Evolutionary conservation across 495 filamentous ascomycete species (phyloP), one percentile per base, ranked within the genome.

Genomic region (Penicillium antarcticum): DNA sequence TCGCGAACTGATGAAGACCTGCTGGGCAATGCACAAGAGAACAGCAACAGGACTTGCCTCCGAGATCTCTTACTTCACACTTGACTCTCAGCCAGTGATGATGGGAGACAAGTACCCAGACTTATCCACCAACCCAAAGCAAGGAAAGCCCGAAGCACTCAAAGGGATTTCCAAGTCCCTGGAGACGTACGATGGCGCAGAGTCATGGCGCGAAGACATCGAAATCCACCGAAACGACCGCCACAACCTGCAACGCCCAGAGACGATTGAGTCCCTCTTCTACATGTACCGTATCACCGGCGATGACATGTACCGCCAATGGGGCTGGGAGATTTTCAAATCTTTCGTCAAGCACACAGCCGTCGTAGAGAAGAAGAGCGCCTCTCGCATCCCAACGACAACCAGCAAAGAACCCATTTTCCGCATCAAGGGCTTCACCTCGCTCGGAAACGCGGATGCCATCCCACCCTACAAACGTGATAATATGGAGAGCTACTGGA

Each of bases 231-330:
- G 71, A 1, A 67, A 80, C 18, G 94, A 99, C 69, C 68, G 72
- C 3, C 94, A 97, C 69, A 99, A 99, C 63, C 76, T 97, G n/a
- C 94, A 96, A 72, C 82, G 94, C 21, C 94, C 94, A 5, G 95
- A 97, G 69, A 96, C 94, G 0, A 83, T 97, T 37, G 94, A 97
- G 68, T 92, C 87, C 46, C 74, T 99, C 42, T 91, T 97, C 67
- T 94, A 97, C 70, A 95, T 99, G 91, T 99, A 92, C 87, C 85
- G 94, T 45, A 92, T 99, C 64, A 99, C 94, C 14, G 91, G 89
- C 24, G 92, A 99, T 51, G 76, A 80, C 21, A 89, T 82, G 55
- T 99, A 99, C 67, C 82, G 94, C 12, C 80, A 96, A 53, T 97
- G 94, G 94, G 94, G 95, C 7, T 99, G 94, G 94, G 85, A 95